Evolutionary conservation across 495 filamentous ascomycete species (phyloP).

Genomic region (Aspergillus indologenus): DNA sequence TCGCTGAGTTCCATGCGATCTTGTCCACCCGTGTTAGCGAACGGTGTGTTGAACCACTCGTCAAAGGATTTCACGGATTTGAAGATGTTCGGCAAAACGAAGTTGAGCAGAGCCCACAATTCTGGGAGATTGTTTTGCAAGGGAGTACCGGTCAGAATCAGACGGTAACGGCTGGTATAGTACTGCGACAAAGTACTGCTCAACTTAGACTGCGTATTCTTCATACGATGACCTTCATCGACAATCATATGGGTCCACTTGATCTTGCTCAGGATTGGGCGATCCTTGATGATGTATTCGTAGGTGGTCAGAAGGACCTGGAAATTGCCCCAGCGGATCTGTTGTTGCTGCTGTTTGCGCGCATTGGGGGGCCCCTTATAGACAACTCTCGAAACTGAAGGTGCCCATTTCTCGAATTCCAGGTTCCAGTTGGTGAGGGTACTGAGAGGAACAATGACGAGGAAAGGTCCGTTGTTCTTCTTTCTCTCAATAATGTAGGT

Average conservation of each 20-base stretch:
- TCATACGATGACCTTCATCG: conserved; percentile 99
- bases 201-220: conserved; percentile 96
- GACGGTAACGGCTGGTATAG: conserved; percentile 88
- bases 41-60: conserved; percentile 99
- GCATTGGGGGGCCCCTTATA: conserved; percentile 93
- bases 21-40: conserved; percentile 95
- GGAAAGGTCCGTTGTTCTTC: conserved; percentile 84
- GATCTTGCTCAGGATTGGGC: conserved; percentile 89
- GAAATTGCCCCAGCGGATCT: conserved; percentile 91
- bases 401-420: conserved; percentile 99
- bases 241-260: conserved; percentile 99
- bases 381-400: conserved; percentile 77
- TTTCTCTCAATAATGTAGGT: conserved; percentile 97
- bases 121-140: conserved; percentile 96
- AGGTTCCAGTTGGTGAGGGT: conserved; percentile 98
- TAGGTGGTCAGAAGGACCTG: conserved; percentile 96
- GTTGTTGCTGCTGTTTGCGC: conserved; percentile 87
- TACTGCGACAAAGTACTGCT: conserved; percentile 92
- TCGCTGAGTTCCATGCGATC: conserved; percentile 98
- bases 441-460: conserved; percentile 94
- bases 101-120: conserved; percentile 96
- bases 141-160: conserved; percentile 96
- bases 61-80: conserved; percentile 99
- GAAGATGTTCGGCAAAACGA: conserved; percentile 97
- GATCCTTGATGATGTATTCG: conserved; percentile 99